Evolutionary conservation across 306 rosid genomes (phyloP).

Genomic region (Glycine soja): DNA sequence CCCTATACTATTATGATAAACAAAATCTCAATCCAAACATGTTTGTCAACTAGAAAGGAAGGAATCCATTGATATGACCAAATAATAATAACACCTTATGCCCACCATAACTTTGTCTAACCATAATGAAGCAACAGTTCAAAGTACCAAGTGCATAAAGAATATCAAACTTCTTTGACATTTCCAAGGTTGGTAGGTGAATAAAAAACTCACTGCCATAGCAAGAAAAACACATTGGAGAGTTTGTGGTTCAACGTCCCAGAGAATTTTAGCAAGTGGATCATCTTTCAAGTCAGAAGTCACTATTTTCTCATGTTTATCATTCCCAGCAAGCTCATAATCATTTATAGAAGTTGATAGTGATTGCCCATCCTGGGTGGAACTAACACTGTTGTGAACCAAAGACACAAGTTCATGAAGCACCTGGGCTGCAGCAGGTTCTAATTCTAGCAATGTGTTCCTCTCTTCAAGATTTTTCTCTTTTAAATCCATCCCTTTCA

Average conservation of each 20-base stretch:
- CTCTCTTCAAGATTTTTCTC: conserved; percentile 55
- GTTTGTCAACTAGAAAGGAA: conserved; percentile 36
- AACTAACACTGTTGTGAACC: conserved; percentile 69
- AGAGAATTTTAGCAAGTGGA: conserved; percentile 70
- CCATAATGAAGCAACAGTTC: conserved; percentile 35
- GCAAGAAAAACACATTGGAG: conserved; percentile 77
- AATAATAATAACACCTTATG: conserved; percentile 33
- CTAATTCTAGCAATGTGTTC: conserved; percentile 60
- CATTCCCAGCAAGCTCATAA: conserved; percentile 52
- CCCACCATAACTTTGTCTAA: conserved; percentile 2
- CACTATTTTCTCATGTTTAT: conserved; percentile 50
- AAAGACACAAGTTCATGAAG: conserved; percentile 85
- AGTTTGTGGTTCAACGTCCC: conserved; percentile 63
- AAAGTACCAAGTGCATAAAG: conserved; percentile 23
- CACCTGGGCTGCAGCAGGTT: conserved; percentile 69
- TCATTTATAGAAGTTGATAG: conserved; percentile 60
- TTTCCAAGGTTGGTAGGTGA: conserved; percentile 42
- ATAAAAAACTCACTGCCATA: conserved; percentile 75
- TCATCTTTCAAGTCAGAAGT: conserved; percentile 65
- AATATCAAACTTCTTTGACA: conserved; percentile 24
- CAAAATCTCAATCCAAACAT: conserved; percentile 29
- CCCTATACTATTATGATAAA: conserved; percentile 21
- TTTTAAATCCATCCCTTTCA: conserved; percentile 56
- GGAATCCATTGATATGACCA: conserved; percentile 24
- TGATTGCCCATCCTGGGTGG: conserved; percentile 52